A percentile compares a stretch with the other conserved stretches of the same genome.
Conservation (phyloP, 257 asterid species). For the Haberlea rhodopensis region DNA sequence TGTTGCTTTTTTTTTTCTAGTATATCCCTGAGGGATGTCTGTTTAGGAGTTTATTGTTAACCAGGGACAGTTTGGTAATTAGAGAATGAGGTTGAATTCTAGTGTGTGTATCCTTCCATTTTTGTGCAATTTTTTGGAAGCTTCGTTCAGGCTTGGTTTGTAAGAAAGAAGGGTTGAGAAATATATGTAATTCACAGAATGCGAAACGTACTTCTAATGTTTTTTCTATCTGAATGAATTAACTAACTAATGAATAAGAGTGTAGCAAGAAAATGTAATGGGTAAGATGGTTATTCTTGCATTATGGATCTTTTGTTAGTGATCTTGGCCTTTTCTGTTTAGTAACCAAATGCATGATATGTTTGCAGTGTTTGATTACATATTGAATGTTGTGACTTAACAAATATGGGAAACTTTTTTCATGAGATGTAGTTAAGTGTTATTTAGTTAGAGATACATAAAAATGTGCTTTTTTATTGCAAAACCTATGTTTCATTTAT, state of each 20-base stretch:
- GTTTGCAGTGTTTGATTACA: neutral
- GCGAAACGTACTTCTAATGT: neutral
- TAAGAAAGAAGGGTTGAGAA: neutral
- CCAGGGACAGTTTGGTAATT: neutral
- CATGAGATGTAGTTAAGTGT: neutral
- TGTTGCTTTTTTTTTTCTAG: neutral
- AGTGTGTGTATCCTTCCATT: neutral
- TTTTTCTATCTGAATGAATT: no score
- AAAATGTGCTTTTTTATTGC: neutral
- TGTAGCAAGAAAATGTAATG: neutral
- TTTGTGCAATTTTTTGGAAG: neutral
- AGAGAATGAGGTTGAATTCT: neutral
- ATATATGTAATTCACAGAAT: neutral
- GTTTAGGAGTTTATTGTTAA: neutral
- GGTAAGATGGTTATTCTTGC: no score
- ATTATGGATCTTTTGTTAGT: neutral
- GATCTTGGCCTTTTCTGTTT: neutral
- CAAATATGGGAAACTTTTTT: neutral
- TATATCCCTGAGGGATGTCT: neutral
- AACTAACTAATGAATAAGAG: neutral
- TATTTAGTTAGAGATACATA: neutral
- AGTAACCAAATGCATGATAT: neutral
- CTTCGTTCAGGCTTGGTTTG: neutral
- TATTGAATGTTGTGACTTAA: neutral
- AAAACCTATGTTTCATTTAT: neutral